A percentile compares a stretch with the other conserved stretches of the same genome.
These are phyloP conservation scores for Bruguiera sexangula DNA, from an alignment of 345 rosid genomes.

Conservation along the genomic window DNA sequence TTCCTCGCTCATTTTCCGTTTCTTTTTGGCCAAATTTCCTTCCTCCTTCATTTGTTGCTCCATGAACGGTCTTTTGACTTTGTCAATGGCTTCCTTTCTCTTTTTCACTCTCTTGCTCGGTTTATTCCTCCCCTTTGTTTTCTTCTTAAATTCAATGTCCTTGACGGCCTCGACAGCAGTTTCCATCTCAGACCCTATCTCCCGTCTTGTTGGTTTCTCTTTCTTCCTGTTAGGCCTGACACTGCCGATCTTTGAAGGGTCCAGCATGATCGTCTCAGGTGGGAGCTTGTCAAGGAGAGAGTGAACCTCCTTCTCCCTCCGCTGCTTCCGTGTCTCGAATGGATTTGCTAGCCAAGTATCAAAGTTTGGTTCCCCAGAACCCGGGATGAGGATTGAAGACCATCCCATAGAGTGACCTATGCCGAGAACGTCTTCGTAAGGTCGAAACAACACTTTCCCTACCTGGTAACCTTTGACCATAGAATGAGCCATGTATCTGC, in stretches of 20 bases:
- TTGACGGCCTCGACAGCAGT: constrained; percentile 58
- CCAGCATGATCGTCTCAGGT: constrained; percentile 81
- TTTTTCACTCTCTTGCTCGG: constrained; percentile 66
- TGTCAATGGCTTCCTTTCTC: constrained; percentile 50
- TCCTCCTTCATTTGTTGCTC: constrained; percentile 44
- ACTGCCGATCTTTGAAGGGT: constrained; percentile 84
- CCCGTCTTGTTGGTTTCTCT: constrained; percentile 57
- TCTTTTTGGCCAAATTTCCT: constrained; percentile 38
- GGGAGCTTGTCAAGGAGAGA: constrained; percentile 91
- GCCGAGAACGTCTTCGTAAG: constrained; percentile 80
- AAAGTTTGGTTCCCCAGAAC: constrained; percentile 93
- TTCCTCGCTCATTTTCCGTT: constrained; percentile 48
- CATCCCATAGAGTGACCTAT: constrained; percentile 94
- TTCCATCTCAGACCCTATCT: constrained; percentile 61
- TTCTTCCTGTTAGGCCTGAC: constrained; percentile 50
- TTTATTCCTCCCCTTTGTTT: constrained; percentile 83
- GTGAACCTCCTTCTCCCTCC: constrained; percentile 82
- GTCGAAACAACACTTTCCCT: constrained; percentile 66
- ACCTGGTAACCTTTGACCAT: constrained; percentile 80
- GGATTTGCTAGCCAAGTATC: constrained; percentile 96
- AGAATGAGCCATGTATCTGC: constrained; percentile 71
- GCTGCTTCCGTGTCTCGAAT: constrained; percentile 77
- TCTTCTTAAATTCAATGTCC: constrained; percentile 49
- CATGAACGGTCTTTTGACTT: constrained; percentile 61
- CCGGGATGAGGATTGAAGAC: constrained; percentile 85